phyloP scores from a whole-genome alignment of 352 stramenopile genomes.

The Phytophthora melonis region DNA sequence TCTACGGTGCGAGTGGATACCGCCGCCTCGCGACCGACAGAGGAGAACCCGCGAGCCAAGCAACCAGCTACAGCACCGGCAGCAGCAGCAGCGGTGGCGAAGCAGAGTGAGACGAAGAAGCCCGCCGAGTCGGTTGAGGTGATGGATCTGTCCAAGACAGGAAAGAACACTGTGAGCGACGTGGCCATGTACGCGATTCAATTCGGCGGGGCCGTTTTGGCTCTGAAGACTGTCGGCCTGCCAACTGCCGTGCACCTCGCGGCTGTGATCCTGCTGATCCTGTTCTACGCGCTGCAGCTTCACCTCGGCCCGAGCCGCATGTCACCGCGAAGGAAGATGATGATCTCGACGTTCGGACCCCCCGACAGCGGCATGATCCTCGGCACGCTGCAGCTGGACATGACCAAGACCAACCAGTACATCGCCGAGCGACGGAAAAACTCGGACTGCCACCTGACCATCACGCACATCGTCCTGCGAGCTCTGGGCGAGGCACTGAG shows the following conservation, averaged over 20 bases:
- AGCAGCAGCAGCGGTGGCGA: no score
- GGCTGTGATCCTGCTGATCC: slow-evolving; percentile 50
- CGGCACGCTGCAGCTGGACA: slow-evolving; percentile 72
- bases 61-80: not conserved
- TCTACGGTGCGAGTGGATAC: not conserved
- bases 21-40: not conserved
- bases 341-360: slow-evolving; percentile 70
- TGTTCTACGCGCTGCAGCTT: slow-evolving; percentile 65
- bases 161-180: slow-evolving; percentile 48
- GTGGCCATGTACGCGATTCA: slow-evolving; percentile 58
- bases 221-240: slow-evolving; percentile 55
- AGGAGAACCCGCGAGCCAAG: not conserved
- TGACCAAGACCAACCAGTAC: slow-evolving; percentile 69
- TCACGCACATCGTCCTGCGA: slow-evolving; percentile 76
- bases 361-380: slow-evolving; percentile 76
- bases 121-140: slow-evolving; percentile 13
- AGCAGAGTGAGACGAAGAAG: slow-evolving; percentile 14
- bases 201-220: slow-evolving; percentile 60
- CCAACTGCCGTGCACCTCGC: slow-evolving; percentile 55
- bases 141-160: slow-evolving; percentile 36
- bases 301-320: slow-evolving; percentile 69
- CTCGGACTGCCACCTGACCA: slow-evolving; percentile 63
- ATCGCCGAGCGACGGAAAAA: slow-evolving; percentile 63
- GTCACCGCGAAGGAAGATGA: slow-evolving; percentile 70
- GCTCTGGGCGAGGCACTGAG: slow-evolving; percentile 61